phyloP scores from a whole-genome alignment of 148 eudicot species.

The Chenopodium album region DNA sequence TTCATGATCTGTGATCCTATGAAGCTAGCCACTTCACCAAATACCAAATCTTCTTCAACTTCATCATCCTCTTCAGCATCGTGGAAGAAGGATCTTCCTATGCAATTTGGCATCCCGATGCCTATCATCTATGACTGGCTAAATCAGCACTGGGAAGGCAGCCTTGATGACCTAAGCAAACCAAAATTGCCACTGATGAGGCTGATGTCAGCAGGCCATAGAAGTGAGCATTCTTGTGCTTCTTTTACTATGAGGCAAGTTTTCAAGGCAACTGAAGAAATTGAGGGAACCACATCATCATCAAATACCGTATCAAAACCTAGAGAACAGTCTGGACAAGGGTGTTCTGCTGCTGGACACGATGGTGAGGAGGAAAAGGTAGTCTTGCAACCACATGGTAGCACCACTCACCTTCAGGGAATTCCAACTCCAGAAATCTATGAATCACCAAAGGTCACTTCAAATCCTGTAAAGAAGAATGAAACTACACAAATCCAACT shows the following conservation, averaged over 20 bases:
- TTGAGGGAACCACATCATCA: constrained; percentile 54
- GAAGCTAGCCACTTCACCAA: constrained; percentile 91
- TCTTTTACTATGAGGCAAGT: constrained; percentile 81
- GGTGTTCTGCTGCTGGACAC: constrained; percentile 37
- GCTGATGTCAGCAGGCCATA: constrained; percentile 68
- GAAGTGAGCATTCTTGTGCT: constrained; percentile 77
- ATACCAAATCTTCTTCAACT: constrained; percentile 62
- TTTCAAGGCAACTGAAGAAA: constrained; percentile 63
- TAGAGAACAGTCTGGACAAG: constrained; percentile 40
- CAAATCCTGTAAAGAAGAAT: constrained; percentile 45
- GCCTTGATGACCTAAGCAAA: constrained; percentile 83
- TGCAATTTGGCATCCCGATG: constrained; percentile 93
- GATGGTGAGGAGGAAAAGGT: constrained; percentile 38
- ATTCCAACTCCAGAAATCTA: constrained; percentile 89
- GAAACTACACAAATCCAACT: constrained; percentile 53
- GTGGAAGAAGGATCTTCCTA: constrained; percentile 67
- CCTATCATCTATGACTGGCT: constrained; percentile 87
- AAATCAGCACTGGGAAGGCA: constrained; percentile 99
- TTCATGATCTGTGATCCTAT: constrained; percentile 98
- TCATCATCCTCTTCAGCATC: constrained; percentile 75
- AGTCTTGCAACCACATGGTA: constrained; percentile 30
- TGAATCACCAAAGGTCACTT: constrained; percentile 63
- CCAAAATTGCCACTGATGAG: constrained; percentile 81
- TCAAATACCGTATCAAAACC: constrained; percentile 45
- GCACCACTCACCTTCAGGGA: constrained; percentile 54